phyloP scores from a whole-genome alignment of 1,139 yeast species.

The Kodamaea ohmeri region DNA sequence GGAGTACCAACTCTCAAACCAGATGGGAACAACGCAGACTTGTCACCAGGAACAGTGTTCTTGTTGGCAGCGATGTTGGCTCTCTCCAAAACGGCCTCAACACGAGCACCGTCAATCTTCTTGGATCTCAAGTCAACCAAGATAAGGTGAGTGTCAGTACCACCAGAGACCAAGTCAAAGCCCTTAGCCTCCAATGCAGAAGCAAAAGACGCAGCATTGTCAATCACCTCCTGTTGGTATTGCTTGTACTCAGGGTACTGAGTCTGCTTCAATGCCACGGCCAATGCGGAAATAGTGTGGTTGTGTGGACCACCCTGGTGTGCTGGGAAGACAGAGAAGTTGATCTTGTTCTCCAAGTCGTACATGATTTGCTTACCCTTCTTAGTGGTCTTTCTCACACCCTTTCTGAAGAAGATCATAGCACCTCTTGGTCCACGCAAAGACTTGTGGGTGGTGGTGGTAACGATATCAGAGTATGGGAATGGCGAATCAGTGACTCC shows the following conservation, averaged over 20 bases:
- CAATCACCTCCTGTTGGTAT: constrained; percentile 79
- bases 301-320: constrained; percentile 99
- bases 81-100: constrained; percentile 86
- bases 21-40: constrained; percentile 90
- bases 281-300: constrained; percentile 93
- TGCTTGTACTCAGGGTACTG: constrained; percentile 78
- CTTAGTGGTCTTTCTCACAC: constrained; percentile 79
- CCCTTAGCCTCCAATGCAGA: constrained; percentile 63
- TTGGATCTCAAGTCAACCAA: constrained; percentile 80
- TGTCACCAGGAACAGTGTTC: constrained; percentile 95
- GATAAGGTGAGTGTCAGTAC: constrained; percentile 93
- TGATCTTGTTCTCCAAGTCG: constrained; percentile 85
- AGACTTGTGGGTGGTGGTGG: constrained; percentile 96
- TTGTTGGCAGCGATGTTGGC: constrained; percentile 93
- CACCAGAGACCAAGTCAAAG: constrained; percentile 80
- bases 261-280: constrained; percentile 92
- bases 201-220: constrained; percentile 79
- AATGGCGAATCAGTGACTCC: constrained; percentile 91
- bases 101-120: constrained; percentile 92
- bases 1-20: constrained; percentile 97
- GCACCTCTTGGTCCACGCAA: constrained; percentile 99
- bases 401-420: constrained; percentile 95
- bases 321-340: constrained; percentile 96
- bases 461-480: constrained; percentile 91
- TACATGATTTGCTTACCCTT: constrained; percentile 85